Percentiles rank a stretch among this genome's conserved stretches.
phyloP scores from a whole-genome alignment of 192 early-diverging fungal genomes.

The Entrophospora sp. region DNA sequence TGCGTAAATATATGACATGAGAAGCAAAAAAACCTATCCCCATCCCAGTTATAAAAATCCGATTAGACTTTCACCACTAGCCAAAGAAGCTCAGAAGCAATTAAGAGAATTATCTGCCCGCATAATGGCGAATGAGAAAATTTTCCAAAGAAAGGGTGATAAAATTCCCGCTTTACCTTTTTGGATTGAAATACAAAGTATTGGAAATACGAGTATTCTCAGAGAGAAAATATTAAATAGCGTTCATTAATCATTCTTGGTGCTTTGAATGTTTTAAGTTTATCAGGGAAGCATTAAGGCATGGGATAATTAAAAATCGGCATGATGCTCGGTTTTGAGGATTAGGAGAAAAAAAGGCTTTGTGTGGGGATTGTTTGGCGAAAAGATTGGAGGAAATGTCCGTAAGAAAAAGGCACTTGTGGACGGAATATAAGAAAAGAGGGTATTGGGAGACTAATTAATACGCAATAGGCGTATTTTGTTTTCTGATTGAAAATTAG shows the following conservation, averaged over 20 bases:
- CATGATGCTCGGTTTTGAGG: conserved; percentile 12
- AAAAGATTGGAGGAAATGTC: conserved; percentile 4
- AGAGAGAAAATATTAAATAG: conserved; percentile 6
- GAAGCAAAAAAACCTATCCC: conserved; percentile 1
- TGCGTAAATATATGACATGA: conserved; percentile 7
- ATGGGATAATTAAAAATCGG: conserved; percentile 10
- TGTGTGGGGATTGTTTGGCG: background rate
- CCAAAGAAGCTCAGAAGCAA: background rate
- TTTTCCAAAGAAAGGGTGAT: too few species aligned
- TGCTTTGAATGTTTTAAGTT: conserved; percentile 4
- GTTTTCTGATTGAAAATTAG: too few species aligned
- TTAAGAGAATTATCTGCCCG: too few species aligned
- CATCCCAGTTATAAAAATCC: conserved; percentile 8
- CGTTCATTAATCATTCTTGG: conserved; percentile 1
- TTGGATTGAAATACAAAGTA: too few species aligned
- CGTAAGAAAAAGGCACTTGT: background rate
- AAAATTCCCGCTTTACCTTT: conserved; percentile 9
- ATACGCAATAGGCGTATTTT: conserved; percentile 3
- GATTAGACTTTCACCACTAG: conserved; percentile 2
- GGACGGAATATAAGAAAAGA: background rate
- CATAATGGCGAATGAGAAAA: too few species aligned
- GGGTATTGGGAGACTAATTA: conserved; percentile 7
- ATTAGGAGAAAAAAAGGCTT: background rate
- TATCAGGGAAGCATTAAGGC: background rate
- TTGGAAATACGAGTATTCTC: too few species aligned